These are phyloP conservation scores for Epichloe gansuensis DNA, from an alignment of 2,329 filamentous ascomycete genomes.

Conservation along the genomic window DNA sequence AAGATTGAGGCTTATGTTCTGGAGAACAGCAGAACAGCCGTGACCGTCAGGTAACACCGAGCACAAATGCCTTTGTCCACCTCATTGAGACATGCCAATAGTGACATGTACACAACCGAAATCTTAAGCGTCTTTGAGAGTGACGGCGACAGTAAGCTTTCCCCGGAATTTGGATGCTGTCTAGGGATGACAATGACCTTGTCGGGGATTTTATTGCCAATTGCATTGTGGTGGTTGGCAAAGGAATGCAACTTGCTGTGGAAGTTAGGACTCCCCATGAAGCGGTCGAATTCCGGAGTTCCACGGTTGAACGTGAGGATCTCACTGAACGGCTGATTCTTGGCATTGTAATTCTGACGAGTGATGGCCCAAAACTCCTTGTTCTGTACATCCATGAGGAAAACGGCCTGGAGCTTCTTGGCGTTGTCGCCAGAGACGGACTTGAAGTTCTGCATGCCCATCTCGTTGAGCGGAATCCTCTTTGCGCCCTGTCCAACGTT, in stretches of 20 bases:
- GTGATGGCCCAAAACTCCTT: slow-evolving; percentile 3
- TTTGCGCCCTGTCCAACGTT: neutral
- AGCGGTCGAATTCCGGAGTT: neutral
- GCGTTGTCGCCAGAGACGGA: neutral
- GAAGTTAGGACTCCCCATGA: slow-evolving; percentile 1
- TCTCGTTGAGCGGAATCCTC: neutral
- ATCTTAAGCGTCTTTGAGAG: neutral
- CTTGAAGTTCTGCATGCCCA: slow-evolving; percentile 2
- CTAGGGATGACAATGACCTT: neutral
- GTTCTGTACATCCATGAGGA: slow-evolving; percentile 1
- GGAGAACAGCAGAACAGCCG: too few species aligned
- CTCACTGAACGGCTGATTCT: neutral
- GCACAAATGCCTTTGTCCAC: too few species aligned
- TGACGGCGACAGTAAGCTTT: neutral
- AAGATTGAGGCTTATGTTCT: too few species aligned
- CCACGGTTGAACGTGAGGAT: neutral
- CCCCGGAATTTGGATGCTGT: neutral
- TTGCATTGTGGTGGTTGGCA: neutral
- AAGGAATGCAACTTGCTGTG: neutral
- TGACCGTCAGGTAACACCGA: too few species aligned
- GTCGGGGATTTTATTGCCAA: neutral
- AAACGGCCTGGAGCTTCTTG: neutral
- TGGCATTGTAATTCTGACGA: neutral
- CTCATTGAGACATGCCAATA: too few species aligned
- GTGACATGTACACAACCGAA: too few species aligned